phyloP scores from a whole-genome alignment of 1,284 basidiomycete genomes.

The Coniferiporia sulphurascens region DNA sequence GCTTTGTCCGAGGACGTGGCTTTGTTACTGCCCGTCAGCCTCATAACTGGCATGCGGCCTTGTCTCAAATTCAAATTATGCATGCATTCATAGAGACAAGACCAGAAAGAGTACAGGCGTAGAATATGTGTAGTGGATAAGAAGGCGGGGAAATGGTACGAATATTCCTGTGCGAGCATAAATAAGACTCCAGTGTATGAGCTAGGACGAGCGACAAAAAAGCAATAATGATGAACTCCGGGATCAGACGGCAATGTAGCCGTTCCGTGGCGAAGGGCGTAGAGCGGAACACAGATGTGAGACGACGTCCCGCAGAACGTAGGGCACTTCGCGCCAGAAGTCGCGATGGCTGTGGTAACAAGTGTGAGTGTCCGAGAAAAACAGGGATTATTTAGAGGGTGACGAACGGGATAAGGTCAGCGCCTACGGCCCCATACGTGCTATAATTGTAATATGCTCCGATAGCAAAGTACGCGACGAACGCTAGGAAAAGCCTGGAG shows the following conservation, averaged over 20 bases:
- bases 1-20: no score
- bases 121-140: background rate
- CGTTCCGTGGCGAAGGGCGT: constrained; percentile 59
- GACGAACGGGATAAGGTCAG: constrained; percentile 75
- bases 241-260: constrained; percentile 65
- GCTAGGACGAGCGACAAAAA: background rate
- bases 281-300: constrained; percentile 71
- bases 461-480: constrained; percentile 63
- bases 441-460: constrained; percentile 83
- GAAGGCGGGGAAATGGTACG: background rate
- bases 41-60: no score
- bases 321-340: constrained; percentile 84
- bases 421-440: constrained; percentile 73
- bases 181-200: background rate
- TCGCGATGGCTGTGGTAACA: constrained; percentile 62
- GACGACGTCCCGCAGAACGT: constrained; percentile 71
- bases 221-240: background rate
- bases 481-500: constrained; percentile 57
- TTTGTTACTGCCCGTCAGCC: no score
- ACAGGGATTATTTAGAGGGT: background rate
- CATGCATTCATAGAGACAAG: no score
- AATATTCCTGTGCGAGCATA: background rate
- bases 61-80: no score
- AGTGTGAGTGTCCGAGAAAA: constrained; percentile 12
- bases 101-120: no score